Evolutionary conservation across 2,329 filamentous ascomycete genomes (phyloP), one percentile per base, ranked within the genome.

Genomic region (Alternaria rosae): DNA sequence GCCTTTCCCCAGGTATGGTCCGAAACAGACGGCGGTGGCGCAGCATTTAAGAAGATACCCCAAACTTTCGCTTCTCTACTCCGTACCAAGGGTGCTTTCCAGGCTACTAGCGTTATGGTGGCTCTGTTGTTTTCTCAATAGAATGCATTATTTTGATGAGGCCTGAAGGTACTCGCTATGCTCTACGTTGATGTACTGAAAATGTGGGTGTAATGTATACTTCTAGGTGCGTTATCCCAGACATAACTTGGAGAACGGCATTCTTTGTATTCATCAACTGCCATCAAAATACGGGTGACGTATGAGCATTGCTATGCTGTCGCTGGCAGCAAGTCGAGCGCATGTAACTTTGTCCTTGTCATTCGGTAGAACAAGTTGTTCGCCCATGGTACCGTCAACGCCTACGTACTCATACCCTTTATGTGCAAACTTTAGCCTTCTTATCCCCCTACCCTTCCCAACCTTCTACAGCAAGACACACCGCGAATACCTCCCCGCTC

Each of bases 1-100:
- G 85, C 85, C 5, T 80, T 88, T 42, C 89, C 90, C 0, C 82
- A 81, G 8, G 87, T 86, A 73, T 92, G 89, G 90, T 85, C 86
- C 61, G 82, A 86, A 59, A 82, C 80, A 44, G 89, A 92, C 67
- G 28, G 80, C 83, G 9, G 81, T 85, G 21, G 83, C 83, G 30
- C n/a, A 84, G 83, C 42, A 78, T 92, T 26, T 17, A 80, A 82
- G 2, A 85, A 84, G 55, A 83, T 92, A 6, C 85, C 89, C 0
- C 81, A 82, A 21, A 81, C 90, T 15, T 92, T 92, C 67, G 81
- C 85, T 48, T 84, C 84, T 58, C 77, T 92, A 13, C 78, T 91
- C 1, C 82, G 82, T 17, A 85, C 83, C 2, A 83, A 83, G 30
- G 85, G 86, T 43, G 84, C 86, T 9, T 85, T 86, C 65, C 79